Conservation (phyloP, 2,329 filamentous ascomycete genomes). For the Trichoderma arundinaceum region DNA sequence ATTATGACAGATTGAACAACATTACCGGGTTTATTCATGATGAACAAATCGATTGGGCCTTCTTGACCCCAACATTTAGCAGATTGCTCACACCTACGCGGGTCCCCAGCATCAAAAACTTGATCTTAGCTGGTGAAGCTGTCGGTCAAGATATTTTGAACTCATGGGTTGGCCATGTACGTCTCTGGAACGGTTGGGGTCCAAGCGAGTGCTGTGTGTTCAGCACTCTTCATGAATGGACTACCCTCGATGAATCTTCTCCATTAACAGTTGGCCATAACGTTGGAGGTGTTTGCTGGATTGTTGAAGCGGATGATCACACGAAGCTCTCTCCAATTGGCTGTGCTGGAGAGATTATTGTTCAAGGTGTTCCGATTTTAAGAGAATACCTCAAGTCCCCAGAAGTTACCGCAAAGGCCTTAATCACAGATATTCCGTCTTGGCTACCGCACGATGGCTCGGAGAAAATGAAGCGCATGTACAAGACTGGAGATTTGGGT, state of each 20-base stretch:
- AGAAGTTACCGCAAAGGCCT: slow-evolving; percentile 48
- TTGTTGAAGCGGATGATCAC: neutral
- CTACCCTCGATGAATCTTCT: neutral
- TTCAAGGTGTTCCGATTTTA: slow-evolving; percentile 54
- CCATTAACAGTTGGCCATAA: neutral
- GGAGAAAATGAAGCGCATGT: slow-evolving; percentile 37
- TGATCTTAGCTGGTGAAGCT: slow-evolving; percentile 29
- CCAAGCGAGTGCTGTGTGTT: slow-evolving; percentile 29
- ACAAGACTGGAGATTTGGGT: slow-evolving; percentile 56
- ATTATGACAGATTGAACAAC: slow-evolving; percentile 23
- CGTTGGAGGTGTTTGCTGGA: slow-evolving; percentile 49
- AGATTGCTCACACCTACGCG: neutral
- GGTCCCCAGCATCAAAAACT: slow-evolving; percentile 26
- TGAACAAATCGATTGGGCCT: slow-evolving; percentile 1
- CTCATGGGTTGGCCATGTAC: neutral
- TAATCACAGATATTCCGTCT: neutral
- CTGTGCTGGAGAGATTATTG: slow-evolving; percentile 22
- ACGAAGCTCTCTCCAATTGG: neutral
- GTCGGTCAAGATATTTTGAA: neutral
- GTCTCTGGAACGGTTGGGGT: slow-evolving; percentile 18
- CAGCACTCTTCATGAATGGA: slow-evolving; percentile 5
- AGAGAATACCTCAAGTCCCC: slow-evolving; percentile 60
- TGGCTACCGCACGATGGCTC: neutral
- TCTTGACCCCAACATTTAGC: slow-evolving; percentile 21
- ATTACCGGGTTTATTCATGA: neutral